Evolutionary conservation across 257 asterid genomes (phyloP).

Genomic region (Petunia axillaris): DNA sequence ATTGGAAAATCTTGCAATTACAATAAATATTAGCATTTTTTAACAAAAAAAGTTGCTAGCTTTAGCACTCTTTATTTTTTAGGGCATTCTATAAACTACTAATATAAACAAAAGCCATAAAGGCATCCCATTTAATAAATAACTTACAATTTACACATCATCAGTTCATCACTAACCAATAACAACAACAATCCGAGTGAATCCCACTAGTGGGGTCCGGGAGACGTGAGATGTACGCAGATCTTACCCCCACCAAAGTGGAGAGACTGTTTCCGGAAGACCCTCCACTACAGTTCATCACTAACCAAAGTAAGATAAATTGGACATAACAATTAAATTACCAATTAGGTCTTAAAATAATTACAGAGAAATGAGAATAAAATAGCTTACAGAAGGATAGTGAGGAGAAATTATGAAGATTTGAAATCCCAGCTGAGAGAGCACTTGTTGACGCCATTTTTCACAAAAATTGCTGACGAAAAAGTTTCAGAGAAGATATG

Average conservation of each 20-base stretch:
- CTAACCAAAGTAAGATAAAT: background rate
- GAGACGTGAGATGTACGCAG: too few species aligned
- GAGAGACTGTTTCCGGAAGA: too few species aligned
- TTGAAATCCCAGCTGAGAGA: slow-evolving; percentile 22
- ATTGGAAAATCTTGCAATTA: background rate
- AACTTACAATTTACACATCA: background rate
- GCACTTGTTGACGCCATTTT: slow-evolving; percentile 24
- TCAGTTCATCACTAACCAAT: too few species aligned
- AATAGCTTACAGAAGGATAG: background rate
- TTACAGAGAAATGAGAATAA: background rate
- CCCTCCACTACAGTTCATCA: too few species aligned
- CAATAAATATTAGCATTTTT: background rate
- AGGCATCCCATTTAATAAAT: background rate
- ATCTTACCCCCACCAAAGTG: too few species aligned
- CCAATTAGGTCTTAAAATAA: slow-evolving; percentile 5
- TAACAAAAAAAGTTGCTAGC: slow-evolving; percentile 1
- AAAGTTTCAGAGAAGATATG: background rate
- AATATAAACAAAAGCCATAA: background rate
- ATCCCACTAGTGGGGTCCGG: too few species aligned
- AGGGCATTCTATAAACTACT: background rate
- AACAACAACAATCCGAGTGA: too few species aligned
- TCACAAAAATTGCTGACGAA: background rate
- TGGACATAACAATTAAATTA: background rate
- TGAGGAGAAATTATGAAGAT: slow-evolving; percentile 3
- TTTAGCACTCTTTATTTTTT: background rate